Conservation (phyloP, 2,329 filamentous ascomycete genomes). For the Lachnellula hyalina region DNA sequence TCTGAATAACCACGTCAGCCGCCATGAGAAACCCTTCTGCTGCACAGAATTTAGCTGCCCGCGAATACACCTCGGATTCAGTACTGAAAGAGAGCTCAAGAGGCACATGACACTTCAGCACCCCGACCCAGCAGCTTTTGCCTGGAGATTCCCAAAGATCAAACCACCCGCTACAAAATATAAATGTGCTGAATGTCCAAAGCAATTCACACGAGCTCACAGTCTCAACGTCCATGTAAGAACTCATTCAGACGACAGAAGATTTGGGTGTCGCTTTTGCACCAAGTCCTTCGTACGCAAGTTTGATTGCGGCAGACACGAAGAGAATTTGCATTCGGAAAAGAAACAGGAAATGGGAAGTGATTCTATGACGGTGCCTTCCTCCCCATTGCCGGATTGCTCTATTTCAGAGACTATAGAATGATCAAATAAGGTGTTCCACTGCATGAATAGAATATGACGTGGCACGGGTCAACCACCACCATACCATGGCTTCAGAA, state of each 20-base stretch:
- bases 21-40: constrained; percentile 34
- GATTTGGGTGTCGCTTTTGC: not conserved
- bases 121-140: not conserved
- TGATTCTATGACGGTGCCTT: not conserved
- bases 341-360: not conserved
- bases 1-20: constrained; percentile 32
- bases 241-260: not conserved
- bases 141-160: not conserved
- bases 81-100: constrained; percentile 31
- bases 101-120: constrained; percentile 19
- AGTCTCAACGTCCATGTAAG: not conserved
- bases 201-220: not conserved
- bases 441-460: too few species aligned
- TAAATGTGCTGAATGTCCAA: not conserved
- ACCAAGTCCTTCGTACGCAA: not conserved
- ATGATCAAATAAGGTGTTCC: too few species aligned
- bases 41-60: constrained; percentile 32
- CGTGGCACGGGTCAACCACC: too few species aligned
- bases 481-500: too few species aligned
- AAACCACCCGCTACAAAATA: not conserved
- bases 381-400: not conserved
- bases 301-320: not conserved
- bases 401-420: too few species aligned
- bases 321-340: not conserved
- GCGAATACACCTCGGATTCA: constrained; percentile 29